Evolutionary conservation across 2,329 filamentous ascomycete genomes (phyloP).

Genomic region (Colletotrichum scovillei): DNA sequence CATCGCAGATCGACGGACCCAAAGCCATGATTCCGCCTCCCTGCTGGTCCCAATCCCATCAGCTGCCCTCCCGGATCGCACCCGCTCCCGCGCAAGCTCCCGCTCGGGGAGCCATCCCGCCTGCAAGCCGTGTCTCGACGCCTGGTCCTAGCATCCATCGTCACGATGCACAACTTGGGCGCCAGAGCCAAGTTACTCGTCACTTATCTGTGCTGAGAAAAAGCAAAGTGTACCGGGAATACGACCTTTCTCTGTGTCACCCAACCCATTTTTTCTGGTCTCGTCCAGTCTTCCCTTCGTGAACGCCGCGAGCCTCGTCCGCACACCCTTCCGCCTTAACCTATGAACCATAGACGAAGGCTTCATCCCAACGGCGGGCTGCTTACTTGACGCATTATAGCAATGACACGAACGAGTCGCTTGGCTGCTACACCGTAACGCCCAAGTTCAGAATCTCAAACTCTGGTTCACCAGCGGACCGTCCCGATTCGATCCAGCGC

Average conservation of each 20-base stretch:
- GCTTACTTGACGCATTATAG: neutral
- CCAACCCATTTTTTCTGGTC: conserved; percentile 13
- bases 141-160: conserved; percentile 3
- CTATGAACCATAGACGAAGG: neutral
- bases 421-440: neutral
- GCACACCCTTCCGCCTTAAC: neutral
- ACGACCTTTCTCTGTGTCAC: conserved; percentile 11
- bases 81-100: conserved; percentile 8
- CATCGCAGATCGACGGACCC: conserved; percentile 9
- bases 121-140: neutral
- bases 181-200: neutral
- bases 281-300: neutral
- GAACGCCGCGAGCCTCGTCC: conserved; percentile 1
- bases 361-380: conserved; percentile 12
- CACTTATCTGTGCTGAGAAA: neutral
- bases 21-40: neutral
- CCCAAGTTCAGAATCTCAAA: neutral
- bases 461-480: neutral
- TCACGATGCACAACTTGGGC: conserved; percentile 1
- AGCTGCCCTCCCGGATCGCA: conserved; percentile 20
- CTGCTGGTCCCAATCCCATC: neutral
- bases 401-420: neutral
- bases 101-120: conserved; percentile 15
- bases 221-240: conserved; percentile 5
- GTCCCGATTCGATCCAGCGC: neutral